Evolutionary conservation across 768 basidiomycete genomes (phyloP).

Genomic region (Gyrodon lividus): DNA sequence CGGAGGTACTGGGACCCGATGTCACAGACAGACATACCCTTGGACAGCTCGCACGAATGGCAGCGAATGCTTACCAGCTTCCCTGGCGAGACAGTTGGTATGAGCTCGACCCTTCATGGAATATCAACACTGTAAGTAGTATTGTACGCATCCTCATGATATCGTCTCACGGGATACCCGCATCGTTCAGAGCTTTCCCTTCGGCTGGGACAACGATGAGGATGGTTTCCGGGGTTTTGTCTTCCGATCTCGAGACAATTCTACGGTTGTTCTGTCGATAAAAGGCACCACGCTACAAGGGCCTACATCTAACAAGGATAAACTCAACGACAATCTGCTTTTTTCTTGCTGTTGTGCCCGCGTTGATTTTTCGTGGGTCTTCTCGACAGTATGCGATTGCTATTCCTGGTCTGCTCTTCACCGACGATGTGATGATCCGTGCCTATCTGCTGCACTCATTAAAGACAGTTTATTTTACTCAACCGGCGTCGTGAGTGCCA

Average conservation of each 20-base stretch:
- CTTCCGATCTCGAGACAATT: constrained; percentile 75
- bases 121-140: constrained; percentile 41
- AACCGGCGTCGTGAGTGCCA: constrained; percentile 68
- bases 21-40: constrained; percentile 77
- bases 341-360: constrained; percentile 94
- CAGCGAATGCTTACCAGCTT: constrained; percentile 83
- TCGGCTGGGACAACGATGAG: constrained; percentile 66
- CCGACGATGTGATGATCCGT: constrained; percentile 76
- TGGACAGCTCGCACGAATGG: constrained; percentile 80
- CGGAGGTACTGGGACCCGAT: constrained; percentile 72
- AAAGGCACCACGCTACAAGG: constrained; percentile 88
- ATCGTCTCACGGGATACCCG: constrained; percentile 4
- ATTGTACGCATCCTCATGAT: constrained; percentile 1
- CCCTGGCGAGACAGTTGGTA: constrained; percentile 79
- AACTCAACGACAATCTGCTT: constrained; percentile 86
- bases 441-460: constrained; percentile 79
- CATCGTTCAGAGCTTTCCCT: constrained; percentile 64
- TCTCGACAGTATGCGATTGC: constrained; percentile 87
- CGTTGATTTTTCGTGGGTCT: constrained; percentile 84
- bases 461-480: constrained; percentile 93
- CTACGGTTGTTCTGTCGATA: constrained; percentile 83
- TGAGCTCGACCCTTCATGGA: constrained; percentile 74
- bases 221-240: constrained; percentile 91
- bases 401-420: constrained; percentile 49
- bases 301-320: constrained; percentile 87